Evolutionary conservation across 2,329 filamentous ascomycete genomes (phyloP).

Genomic region (Arthrinium phaeospermum): DNA sequence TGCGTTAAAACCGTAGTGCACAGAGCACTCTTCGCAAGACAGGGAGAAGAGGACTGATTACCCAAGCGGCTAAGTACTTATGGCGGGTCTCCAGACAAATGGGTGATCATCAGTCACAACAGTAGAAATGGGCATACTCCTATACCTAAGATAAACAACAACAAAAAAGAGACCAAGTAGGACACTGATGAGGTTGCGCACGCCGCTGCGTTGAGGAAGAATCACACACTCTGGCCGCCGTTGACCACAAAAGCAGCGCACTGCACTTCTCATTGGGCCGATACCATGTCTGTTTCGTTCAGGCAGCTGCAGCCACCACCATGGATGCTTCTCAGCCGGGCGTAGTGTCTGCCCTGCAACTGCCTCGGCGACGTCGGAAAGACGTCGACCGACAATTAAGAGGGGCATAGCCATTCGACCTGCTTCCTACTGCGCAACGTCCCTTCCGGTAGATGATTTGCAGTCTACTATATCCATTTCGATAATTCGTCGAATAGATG

Average conservation of each 20-base stretch:
- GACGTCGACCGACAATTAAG: constrained; percentile 7
- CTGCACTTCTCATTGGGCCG: constrained; percentile 11
- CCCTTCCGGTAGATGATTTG: neutral
- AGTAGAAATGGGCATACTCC: too few relatives aligned
- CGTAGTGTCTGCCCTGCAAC: constrained; percentile 1
- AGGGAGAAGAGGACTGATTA: too few relatives aligned
- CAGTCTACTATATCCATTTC: neutral
- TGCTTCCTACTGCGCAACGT: constrained; percentile 5
- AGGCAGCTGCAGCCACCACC: constrained; percentile 4
- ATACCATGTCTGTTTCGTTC: neutral
- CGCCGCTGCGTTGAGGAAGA: too few relatives aligned
- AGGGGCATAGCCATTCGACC: neutral
- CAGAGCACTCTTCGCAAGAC: too few relatives aligned
- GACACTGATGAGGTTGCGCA: too few relatives aligned
- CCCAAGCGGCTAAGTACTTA: too few relatives aligned
- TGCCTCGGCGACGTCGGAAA: neutral
- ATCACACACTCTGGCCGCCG: too few relatives aligned
- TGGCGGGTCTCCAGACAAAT: too few relatives aligned
- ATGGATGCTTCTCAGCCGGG: neutral
- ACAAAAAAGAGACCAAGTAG: too few relatives aligned
- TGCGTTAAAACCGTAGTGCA: too few relatives aligned
- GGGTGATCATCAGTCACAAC: too few relatives aligned
- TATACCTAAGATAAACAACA: too few relatives aligned
- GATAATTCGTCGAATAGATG: neutral
- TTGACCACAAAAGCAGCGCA: constrained; percentile 4